Evolutionary conservation across 192 early-diverging fungal genomes (phyloP), one percentile per base, ranked within the genome.

Genomic region (Lunasporangiospora selenospora): DNA sequence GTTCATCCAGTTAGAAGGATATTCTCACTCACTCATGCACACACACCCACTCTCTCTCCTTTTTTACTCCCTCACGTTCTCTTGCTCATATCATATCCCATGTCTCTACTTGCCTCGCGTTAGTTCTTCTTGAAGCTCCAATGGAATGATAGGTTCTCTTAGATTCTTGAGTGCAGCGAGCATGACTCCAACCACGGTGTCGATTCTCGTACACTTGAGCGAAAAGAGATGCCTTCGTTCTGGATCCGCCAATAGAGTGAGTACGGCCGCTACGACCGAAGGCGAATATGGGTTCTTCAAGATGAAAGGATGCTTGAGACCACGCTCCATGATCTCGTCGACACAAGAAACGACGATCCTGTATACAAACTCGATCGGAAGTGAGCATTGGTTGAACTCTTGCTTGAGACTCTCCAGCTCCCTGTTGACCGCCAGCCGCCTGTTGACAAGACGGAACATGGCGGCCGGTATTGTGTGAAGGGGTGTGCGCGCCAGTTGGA

Each of bases 361-460:
- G 41, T 73, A 62, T 21, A 73, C 67, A 48, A 73, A 73, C 33
- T 73, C 67, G 40, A 62, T 63, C 15, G 67, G 67, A 15, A 73
- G 60, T 15, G 67, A 73, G 44, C 67, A 73, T 53, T 73, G 67
- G 19, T 73, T 73, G 54, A 73, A 73, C 24, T 73, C 59, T 26
- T 63, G 60, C 41, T 62, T 73, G 27, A 73, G 33, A 27, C 47
- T 51, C 32, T 62, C 59, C 11, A 62, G 26, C 42, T 63, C 67
- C 18, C 60, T 58, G 48, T 63, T 73, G 21, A 24, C 54, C 19
- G 60, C 67, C 12, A 73, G 18, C 38, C 67, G 67, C 32, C 39
- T 73, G 37, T 73, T 62, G 37, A 73, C 67, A 12, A 73, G 60
- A 6, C 67, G 67, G 44, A 73, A 73, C 67, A 73, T 73, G n/a